Percentiles rank a stretch among this genome's conserved stretches.
These are phyloP conservation scores for Trichoderma pleuroti DNA, from an alignment of 2,329 filamentous ascomycete species.

Conservation along the genomic window DNA sequence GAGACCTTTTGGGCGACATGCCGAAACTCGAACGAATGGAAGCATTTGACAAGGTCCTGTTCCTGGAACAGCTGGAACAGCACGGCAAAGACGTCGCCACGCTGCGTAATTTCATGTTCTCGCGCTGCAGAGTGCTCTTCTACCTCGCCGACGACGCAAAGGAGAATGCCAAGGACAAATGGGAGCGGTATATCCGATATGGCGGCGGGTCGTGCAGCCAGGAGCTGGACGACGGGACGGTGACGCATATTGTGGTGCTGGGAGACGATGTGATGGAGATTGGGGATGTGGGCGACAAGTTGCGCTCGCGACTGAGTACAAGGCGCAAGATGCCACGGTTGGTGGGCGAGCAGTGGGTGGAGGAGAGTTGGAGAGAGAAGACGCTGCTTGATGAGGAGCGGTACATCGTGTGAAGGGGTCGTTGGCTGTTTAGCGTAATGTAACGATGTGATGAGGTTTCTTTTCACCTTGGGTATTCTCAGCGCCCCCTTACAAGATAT, in stretches of 20 bases:
- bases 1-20: conserved; percentile 47
- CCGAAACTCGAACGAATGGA: conserved; percentile 43
- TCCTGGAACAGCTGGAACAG: conserved; percentile 54
- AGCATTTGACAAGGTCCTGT: conserved; percentile 43
- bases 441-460: neutral
- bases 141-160: conserved; percentile 29
- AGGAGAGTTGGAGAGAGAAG: conserved; percentile 73
- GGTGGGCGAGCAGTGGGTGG: conserved; percentile 69
- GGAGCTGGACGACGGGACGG: conserved; percentile 45
- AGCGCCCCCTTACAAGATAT: neutral
- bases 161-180: conserved; percentile 37
- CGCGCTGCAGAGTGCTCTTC: conserved; percentile 43
- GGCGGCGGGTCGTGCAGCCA: conserved; percentile 60
- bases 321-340: conserved; percentile 60
- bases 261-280: conserved; percentile 39
- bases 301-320: conserved; percentile 45
- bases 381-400: conserved; percentile 78
- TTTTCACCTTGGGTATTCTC: neutral
- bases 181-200: conserved; percentile 62
- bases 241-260: conserved; percentile 70
- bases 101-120: conserved; percentile 52
- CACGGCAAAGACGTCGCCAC: conserved; percentile 52
- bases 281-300: conserved; percentile 37
- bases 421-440: neutral
- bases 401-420: conserved; percentile 35